Conservation (phyloP, 176 grass and related monocot species). For the Typha latifolia region DNA sequence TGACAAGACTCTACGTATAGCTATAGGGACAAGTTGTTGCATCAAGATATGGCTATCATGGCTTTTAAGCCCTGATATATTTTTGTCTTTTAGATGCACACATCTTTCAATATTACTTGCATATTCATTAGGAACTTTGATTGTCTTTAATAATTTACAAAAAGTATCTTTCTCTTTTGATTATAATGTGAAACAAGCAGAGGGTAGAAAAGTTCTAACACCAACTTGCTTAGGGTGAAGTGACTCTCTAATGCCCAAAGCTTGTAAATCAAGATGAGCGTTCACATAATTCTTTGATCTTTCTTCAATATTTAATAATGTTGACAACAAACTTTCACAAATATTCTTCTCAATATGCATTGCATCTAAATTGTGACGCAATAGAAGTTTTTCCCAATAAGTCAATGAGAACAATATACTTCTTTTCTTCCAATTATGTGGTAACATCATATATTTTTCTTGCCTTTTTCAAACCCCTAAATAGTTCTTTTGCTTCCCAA, state of each 20-base stretch:
- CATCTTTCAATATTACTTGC: no score
- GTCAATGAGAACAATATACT: neutral
- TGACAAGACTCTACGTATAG: no score
- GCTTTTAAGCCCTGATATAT: no score
- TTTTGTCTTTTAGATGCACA: no score
- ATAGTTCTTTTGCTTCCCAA: neutral
- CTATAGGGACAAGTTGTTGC: no score
- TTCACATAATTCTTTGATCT: neutral
- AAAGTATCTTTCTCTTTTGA: neutral
- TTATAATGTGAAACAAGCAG: neutral
- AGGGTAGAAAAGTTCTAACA: neutral
- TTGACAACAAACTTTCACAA: neutral
- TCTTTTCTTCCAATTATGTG: neutral
- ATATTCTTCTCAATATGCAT: slow-evolving; percentile 4
- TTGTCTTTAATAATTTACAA: neutral
- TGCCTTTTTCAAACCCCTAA: neutral
- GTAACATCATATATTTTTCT: neutral
- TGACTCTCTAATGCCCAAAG: neutral
- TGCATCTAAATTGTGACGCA: neutral
- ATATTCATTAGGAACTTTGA: no score
- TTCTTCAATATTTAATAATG: neutral
- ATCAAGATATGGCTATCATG: no score
- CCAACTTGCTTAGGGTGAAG: neutral
- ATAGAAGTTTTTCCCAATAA: neutral
- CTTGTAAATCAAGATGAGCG: neutral